Evolutionary conservation across 495 filamentous ascomycete species (phyloP).

Genomic region (Penicillium macrosclerotiorum): DNA sequence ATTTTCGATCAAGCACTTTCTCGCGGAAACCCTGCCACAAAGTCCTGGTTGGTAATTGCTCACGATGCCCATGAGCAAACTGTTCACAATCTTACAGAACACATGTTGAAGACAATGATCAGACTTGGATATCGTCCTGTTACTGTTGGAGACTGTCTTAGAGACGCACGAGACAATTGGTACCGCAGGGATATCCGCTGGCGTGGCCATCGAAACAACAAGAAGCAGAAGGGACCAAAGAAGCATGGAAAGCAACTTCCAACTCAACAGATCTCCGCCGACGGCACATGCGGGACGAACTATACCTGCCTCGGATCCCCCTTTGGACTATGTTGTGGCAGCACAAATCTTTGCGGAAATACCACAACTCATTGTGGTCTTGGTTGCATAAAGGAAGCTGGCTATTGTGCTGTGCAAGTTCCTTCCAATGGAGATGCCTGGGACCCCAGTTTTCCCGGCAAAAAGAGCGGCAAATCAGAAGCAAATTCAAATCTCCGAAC

Average conservation of each 20-base stretch:
- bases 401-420: slow-evolving; percentile 38
- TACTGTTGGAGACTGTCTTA: slow-evolving; percentile 75
- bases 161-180: slow-evolving; percentile 69
- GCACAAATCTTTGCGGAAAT: slow-evolving; percentile 46
- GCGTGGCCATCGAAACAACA: slow-evolving; percentile 14
- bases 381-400: slow-evolving; percentile 49
- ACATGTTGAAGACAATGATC: slow-evolving; percentile 61
- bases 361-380: slow-evolving; percentile 48
- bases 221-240: slow-evolving; percentile 30
- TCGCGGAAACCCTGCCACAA: slow-evolving; percentile 37
- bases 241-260: too few relatives aligned
- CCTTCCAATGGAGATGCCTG: slow-evolving; percentile 26
- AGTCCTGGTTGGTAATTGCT: slow-evolving; percentile 64
- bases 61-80: slow-evolving; percentile 80
- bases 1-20: slow-evolving; percentile 60
- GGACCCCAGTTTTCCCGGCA: slow-evolving; percentile 13
- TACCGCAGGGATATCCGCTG: slow-evolving; percentile 49
- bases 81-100: slow-evolving; percentile 72
- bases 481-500: slow-evolving; percentile 14
- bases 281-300: slow-evolving; percentile 52
- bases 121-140: slow-evolving; percentile 61
- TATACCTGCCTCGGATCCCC: slow-evolving; percentile 49
- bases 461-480: slow-evolving; percentile 16
- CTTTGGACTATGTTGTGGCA: slow-evolving; percentile 43
- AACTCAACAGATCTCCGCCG: slow-evolving; percentile 38